A percentile compares a stretch with the other conserved stretches of the same genome.
phyloP scores from a whole-genome alignment of 768 basidiomycete species.

The Trametes villosa region DNA sequence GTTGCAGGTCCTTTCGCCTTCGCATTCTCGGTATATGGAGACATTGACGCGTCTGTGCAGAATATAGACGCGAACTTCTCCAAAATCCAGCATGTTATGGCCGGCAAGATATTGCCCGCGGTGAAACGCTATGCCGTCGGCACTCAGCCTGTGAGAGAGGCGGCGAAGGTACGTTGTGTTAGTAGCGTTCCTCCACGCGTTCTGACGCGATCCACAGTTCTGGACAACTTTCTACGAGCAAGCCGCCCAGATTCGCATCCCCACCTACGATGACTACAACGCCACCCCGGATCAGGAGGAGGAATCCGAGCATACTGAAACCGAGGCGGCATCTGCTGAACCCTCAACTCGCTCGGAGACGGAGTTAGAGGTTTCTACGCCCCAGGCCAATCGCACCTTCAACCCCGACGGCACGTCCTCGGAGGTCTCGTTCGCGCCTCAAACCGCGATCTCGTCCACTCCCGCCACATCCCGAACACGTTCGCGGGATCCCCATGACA shows the following conservation, averaged over 20 bases:
- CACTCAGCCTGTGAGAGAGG: conserved; percentile 87
- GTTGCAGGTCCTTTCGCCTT: conserved; percentile 63
- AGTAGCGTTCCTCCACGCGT: background rate
- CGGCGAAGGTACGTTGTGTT: conserved; percentile 67
- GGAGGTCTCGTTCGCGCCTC: conserved; percentile 78
- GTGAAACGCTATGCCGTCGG: conserved; percentile 89
- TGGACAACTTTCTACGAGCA: conserved; percentile 97
- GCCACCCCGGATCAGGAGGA: conserved; percentile 27
- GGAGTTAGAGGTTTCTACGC: conserved; percentile 32
- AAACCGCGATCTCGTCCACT: conserved; percentile 78
- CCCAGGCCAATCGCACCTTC: conserved; percentile 31
- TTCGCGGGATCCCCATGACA: conserved; percentile 36
- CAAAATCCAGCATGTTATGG: conserved; percentile 83
- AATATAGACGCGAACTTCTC: conserved; percentile 95
- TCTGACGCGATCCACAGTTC: conserved; percentile 57
- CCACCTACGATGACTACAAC: conserved; percentile 68
- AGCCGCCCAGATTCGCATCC: conserved; percentile 86
- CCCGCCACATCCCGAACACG: conserved; percentile 57
- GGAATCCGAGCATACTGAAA: conserved; percentile 24
- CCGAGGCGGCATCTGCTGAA: conserved; percentile 24
- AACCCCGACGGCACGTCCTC: conserved; percentile 53
- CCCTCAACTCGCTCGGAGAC: conserved; percentile 24
- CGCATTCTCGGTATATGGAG: background rate
- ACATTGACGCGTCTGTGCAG: conserved; percentile 40
- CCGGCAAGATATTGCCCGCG: conserved; percentile 80